Conservation (phyloP, 2,329 filamentous ascomycete species). For the Immersiporthe knoxdaviesiana region DNA sequence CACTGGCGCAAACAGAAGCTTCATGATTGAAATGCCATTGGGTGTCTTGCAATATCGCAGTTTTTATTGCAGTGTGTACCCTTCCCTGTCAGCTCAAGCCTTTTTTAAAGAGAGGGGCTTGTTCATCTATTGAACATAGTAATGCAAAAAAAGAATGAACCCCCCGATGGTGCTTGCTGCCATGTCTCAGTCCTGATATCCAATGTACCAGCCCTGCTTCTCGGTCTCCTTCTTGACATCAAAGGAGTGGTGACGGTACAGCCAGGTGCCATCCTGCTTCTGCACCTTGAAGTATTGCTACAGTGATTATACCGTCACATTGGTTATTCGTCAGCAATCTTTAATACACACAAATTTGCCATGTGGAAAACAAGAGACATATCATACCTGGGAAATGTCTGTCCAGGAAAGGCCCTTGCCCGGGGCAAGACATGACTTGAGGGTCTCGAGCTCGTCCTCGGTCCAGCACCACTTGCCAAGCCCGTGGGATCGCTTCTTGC, state of each 20-base stretch:
- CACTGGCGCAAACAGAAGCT: neutral
- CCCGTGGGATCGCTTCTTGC: neutral
- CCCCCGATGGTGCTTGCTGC: neutral
- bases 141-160: no score
- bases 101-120: neutral
- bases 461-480: slow-evolving; percentile 9
- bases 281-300: neutral
- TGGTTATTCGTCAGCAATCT: neutral
- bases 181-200: neutral
- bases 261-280: neutral
- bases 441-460: neutral
- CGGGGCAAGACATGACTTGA: neutral
- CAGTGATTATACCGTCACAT: neutral
- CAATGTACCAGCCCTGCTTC: neutral
- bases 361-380: neutral
- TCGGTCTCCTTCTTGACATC: neutral
- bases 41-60: neutral
- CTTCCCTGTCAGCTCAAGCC: no score
- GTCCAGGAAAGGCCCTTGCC: neutral
- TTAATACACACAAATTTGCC: neutral
- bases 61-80: neutral
- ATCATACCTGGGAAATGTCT: neutral
- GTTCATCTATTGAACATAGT: neutral
- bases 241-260: slow-evolving; percentile 2
- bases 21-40: neutral